Percentiles rank a stretch among this genome's conserved stretches.
phyloP scores from a whole-genome alignment of 2,329 filamentous ascomycete genomes.

The Talaromyces sp. region DNA sequence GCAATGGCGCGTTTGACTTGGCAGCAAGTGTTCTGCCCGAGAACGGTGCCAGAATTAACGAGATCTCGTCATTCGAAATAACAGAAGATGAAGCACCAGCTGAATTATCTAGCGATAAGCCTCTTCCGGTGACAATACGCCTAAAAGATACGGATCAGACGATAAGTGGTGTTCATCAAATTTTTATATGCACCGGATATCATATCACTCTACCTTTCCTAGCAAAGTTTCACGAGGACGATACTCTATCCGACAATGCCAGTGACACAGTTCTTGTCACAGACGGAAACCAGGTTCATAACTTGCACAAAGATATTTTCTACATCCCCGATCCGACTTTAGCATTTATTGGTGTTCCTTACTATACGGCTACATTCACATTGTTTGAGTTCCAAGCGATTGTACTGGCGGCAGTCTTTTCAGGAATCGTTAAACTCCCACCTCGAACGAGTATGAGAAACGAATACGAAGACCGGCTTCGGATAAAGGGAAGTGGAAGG shows the following conservation, averaged over 20 bases:
- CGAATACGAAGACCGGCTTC: slow-evolving; percentile 12
- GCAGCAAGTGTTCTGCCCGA: slow-evolving; percentile 50
- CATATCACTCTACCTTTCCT: slow-evolving; percentile 64
- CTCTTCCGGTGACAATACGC: slow-evolving; percentile 48
- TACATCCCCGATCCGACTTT: slow-evolving; percentile 64
- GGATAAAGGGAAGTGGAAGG: slow-evolving; percentile 5
- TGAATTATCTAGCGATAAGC: neutral
- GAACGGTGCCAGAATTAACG: slow-evolving; percentile 49
- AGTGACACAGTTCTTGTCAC: slow-evolving; percentile 54
- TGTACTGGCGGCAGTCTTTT: slow-evolving; percentile 53
- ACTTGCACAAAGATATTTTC: slow-evolving; percentile 66
- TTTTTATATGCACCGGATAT: slow-evolving; percentile 66
- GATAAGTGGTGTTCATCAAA: slow-evolving; percentile 53
- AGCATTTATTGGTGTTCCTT: slow-evolving; percentile 60
- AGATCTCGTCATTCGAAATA: slow-evolving; percentile 45
- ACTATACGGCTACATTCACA: slow-evolving; percentile 62
- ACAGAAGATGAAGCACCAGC: neutral
- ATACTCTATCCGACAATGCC: slow-evolving; percentile 41
- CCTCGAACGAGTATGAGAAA: slow-evolving; percentile 20
- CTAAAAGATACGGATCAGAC: slow-evolving; percentile 48
- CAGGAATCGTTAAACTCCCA: slow-evolving; percentile 49
- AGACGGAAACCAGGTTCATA: slow-evolving; percentile 60
- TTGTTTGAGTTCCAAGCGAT: slow-evolving; percentile 67
- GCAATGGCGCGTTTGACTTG: slow-evolving; percentile 58
- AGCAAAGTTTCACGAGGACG: slow-evolving; percentile 44